Percentiles rank a stretch among this genome's conserved stretches.
phyloP scores from a whole-genome alignment of 2,329 filamentous ascomycete genomes.

The Verticillium isaacii region DNA sequence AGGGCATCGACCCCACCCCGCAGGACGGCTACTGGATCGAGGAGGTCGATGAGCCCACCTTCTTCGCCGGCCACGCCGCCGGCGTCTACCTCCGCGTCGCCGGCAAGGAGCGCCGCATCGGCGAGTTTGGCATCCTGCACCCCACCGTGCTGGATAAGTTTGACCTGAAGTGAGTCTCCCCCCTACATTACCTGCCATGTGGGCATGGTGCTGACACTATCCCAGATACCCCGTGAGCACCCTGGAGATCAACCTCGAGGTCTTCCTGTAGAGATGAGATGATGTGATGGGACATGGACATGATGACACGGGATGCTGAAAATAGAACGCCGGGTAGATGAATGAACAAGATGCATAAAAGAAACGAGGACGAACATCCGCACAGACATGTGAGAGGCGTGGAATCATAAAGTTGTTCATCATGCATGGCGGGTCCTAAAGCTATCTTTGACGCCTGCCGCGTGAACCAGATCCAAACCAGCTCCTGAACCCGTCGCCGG shows the following conservation, averaged over 20 bases:
- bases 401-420: not conserved
- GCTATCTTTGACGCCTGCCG: not conserved
- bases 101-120: conserved; percentile 72
- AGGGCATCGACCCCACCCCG: conserved; percentile 48
- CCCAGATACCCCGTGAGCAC: conserved; percentile 85
- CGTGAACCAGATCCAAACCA: not conserved
- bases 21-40: conserved; percentile 88
- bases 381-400: not conserved
- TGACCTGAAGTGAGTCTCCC: conserved; percentile 64
- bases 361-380: conserved; percentile 3
- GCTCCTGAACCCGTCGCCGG: not conserved
- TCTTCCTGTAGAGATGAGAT: conserved; percentile 63
- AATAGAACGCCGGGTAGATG: conserved; percentile 7
- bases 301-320: not conserved
- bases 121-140: conserved; percentile 90
- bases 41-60: conserved; percentile 85
- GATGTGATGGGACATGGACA: not conserved
- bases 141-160: conserved; percentile 91
- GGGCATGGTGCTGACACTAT: not conserved
- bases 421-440: not conserved
- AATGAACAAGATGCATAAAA: conserved; percentile 4
- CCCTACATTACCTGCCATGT: not conserved
- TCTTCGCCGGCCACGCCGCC: conserved; percentile 86
- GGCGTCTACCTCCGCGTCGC: conserved; percentile 72
- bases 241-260: conserved; percentile 89